Base-by-base conservation (phyloP, 2,329 filamentous ascomycete species). In the Colletotrichum liaoningense region DNA sequence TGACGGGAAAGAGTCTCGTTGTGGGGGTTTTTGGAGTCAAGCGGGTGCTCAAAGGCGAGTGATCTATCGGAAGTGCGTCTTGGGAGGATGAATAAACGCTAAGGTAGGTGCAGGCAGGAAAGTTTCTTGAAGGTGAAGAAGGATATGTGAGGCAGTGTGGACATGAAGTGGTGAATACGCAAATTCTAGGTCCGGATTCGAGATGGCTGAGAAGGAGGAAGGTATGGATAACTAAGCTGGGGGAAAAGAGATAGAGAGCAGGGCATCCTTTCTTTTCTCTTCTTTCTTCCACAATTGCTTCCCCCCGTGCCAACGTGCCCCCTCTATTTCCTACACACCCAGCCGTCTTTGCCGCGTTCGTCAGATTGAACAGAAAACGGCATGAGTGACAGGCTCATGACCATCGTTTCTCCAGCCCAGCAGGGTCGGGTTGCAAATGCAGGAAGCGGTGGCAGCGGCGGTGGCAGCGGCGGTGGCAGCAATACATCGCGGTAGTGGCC, bases 401-500 rank as follows among this genome's bases (percentile, higher is more conserved):
- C n/a, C 57, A 19, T 16, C 30, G n/a, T 46, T 8, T 16, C n/a
- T 56, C 33, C 57, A 56, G 49, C 33, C 30, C 58, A 38, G 62
- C 42, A 60, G n/a, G 42, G 28, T 46, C 33, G 35, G 24, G 55
- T 60, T 55, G 63, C 55, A 60, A 49, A 65, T 24, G 63, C 46
- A 71, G 68, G 42, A 67, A 60, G 68, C 55, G 63, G 68, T 71
- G 60, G 67, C 59, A 56, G 59, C 60, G 28, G 60, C n/a, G 26
- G 49, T 35, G 33, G 65, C 59, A 56, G 59, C 60, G 28, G 60
- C n/a, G 26, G 49, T 35, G 33, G 65, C n/a, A 65, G 67, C 63
- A 54, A 35, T 28, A n/a, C 19, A 33, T 14, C 28, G 55, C 19
- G 55, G 66, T 49, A 68, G 46, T 57, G 52, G 22, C 55, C 68